phyloP scores from a whole-genome alignment of 768 basidiomycete species.

The Mycena epipterygia region DNA sequence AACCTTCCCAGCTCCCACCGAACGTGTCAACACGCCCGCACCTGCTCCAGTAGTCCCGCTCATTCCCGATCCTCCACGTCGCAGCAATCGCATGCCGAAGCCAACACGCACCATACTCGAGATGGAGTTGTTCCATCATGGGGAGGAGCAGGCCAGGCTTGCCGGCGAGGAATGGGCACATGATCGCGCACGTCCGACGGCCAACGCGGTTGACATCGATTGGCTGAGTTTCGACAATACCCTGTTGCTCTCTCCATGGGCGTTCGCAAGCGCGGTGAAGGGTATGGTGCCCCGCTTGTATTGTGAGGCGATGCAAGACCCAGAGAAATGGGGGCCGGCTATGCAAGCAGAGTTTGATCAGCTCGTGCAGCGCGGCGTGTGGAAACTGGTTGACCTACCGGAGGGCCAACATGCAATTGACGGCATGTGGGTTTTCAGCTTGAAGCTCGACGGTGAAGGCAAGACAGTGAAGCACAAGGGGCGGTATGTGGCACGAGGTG shows the following conservation, averaged over 20 bases:
- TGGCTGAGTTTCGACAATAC: not conserved
- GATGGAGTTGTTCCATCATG: not conserved
- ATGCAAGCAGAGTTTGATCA: slow-evolving; percentile 24
- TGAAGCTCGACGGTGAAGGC: slow-evolving; percentile 54
- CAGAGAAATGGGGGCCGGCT: slow-evolving; percentile 6
- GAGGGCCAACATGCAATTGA: slow-evolving; percentile 2
- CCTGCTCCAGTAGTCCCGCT: not conserved
- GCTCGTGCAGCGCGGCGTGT: slow-evolving; percentile 1
- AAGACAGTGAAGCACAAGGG: slow-evolving; percentile 52
- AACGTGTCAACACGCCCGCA: not conserved
- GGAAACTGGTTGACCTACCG: slow-evolving; percentile 18
- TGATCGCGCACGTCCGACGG: not conserved
- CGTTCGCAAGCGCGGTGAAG: not conserved
- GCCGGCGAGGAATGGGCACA: slow-evolving; percentile 2
- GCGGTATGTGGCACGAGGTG: slow-evolving; percentile 45
- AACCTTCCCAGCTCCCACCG: not conserved
- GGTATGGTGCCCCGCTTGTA: not conserved
- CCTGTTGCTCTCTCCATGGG: not conserved
- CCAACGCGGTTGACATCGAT: not conserved
- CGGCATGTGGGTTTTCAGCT: slow-evolving; percentile 32
- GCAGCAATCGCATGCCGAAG: slow-evolving; percentile 1
- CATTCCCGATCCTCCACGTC: not conserved
- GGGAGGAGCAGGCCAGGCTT: not conserved
- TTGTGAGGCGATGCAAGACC: slow-evolving; percentile 20
- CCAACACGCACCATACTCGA: slow-evolving; percentile 6